These are phyloP conservation scores for Microstroma glucosiphilum DNA, from an alignment of 1,284 basidiomycete genomes.

Conservation along the genomic window DNA sequence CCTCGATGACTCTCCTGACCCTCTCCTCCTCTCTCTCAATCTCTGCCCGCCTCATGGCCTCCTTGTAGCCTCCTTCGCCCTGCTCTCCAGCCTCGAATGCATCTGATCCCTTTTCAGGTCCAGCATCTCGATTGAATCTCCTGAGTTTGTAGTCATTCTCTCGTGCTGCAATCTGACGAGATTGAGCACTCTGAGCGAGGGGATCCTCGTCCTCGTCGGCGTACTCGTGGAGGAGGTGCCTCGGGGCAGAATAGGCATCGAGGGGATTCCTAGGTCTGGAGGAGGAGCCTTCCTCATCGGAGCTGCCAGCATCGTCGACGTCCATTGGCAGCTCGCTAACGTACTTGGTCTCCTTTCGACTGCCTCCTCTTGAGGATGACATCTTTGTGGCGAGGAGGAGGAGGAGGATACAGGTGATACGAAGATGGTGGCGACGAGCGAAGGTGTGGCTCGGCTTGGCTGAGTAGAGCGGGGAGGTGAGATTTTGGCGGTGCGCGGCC, in stretches of 20 bases:
- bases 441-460: too few species aligned
- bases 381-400: background rate
- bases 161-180: slow-evolving; percentile 85
- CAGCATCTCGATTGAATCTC: slow-evolving; percentile 60
- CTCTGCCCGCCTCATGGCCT: slow-evolving; percentile 85
- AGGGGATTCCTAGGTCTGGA: slow-evolving; percentile 33
- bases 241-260: slow-evolving; percentile 66
- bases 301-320: slow-evolving; percentile 19
- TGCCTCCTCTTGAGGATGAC: slow-evolving; percentile 24
- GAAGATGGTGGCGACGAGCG: slow-evolving; percentile 11
- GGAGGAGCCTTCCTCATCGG: slow-evolving; percentile 24
- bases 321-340: slow-evolving; percentile 31
- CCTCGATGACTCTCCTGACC: slow-evolving; percentile 76
- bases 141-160: slow-evolving; percentile 94
- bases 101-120: slow-evolving; percentile 28
- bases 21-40: slow-evolving; percentile 88
- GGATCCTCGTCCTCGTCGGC: slow-evolving; percentile 84
- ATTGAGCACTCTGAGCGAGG: slow-evolving; percentile 82
- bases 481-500: too few species aligned
- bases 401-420: background rate
- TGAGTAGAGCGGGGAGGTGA: too few species aligned
- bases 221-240: slow-evolving; percentile 90
- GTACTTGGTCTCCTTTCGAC: slow-evolving; percentile 29
- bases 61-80: slow-evolving; percentile 81
- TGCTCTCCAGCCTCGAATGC: slow-evolving; percentile 58